Evolutionary conservation across 768 basidiomycete species (phyloP).

Genomic region (Omphalotus guepiniiformis): DNA sequence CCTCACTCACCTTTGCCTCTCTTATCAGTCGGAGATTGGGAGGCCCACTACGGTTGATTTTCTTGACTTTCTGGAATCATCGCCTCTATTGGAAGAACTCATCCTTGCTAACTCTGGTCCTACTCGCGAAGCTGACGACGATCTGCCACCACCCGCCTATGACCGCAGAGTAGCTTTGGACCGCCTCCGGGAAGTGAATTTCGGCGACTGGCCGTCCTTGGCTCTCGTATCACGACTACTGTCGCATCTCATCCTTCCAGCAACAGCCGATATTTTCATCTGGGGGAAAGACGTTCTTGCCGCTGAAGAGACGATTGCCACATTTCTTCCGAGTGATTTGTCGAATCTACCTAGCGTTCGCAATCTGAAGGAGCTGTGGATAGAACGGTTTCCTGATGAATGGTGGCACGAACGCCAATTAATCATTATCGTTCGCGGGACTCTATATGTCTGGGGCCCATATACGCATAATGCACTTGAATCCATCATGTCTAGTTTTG

Average conservation of each 20-base stretch:
- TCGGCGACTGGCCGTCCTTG: slow-evolving; percentile 16
- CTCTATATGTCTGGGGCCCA: too few species aligned
- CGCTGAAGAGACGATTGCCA: too few species aligned
- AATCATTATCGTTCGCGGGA: too few species aligned
- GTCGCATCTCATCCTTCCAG: slow-evolving; percentile 13
- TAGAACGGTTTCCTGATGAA: too few species aligned
- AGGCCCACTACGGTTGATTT: slow-evolving; percentile 16
- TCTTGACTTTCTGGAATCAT: slow-evolving; percentile 15
- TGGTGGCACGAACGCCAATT: too few species aligned
- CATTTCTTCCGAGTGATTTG: too few species aligned
- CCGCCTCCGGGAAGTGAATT: slow-evolving; percentile 13
- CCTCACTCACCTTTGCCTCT: slow-evolving; percentile 10
- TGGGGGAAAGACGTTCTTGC: too few species aligned
- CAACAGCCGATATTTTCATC: slow-evolving; percentile 13
- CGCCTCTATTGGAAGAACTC: slow-evolving; percentile 15
- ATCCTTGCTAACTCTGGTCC: slow-evolving; percentile 16
- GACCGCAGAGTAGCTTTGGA: slow-evolving; percentile 12
- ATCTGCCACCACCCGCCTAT: background rate
- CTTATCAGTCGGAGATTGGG: slow-evolving; percentile 4
- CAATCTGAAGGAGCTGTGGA: too few species aligned
- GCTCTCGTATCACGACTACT: slow-evolving; percentile 14
- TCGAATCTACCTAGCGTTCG: too few species aligned
- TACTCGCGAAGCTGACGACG: slow-evolving; percentile 5
- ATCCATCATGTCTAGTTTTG: too few species aligned
- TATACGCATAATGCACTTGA: too few species aligned